A percentile compares a stretch with the other conserved stretches of the same genome.
phyloP scores from a whole-genome alignment of 139 green algal genomes.

The Tetradesmus lagerheimii region DNA sequence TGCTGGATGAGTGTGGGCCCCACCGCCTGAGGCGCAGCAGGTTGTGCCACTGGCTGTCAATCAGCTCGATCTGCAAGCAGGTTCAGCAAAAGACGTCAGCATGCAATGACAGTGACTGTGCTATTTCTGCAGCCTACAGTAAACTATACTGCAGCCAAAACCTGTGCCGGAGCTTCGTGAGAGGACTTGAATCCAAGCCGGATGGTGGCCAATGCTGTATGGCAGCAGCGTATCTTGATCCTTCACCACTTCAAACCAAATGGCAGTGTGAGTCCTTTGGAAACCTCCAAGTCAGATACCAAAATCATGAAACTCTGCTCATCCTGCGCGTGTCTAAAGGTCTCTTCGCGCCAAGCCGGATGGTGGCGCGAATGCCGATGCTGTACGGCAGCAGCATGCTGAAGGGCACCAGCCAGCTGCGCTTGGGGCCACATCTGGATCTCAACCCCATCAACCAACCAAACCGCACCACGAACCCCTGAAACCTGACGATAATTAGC shows the following conservation, averaged over 20 bases:
- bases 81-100: too few species aligned
- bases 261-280: too few species aligned
- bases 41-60: conserved; percentile 45
- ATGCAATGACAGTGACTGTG: too few species aligned
- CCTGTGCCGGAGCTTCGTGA: too few species aligned
- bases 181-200: too few species aligned
- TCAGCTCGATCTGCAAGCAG: conserved; percentile 30
- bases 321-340: conserved; percentile 26
- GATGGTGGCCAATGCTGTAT: neutral
- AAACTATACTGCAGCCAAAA: too few species aligned
- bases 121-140: too few species aligned
- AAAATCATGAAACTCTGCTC: neutral
- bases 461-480: too few species aligned
- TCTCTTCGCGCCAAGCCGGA: conserved; percentile 38
- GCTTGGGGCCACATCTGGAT: conserved; percentile 37
- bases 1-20: conserved; percentile 8
- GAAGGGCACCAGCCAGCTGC: conserved; percentile 8
- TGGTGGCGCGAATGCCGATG: conserved; percentile 36
- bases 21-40: conserved; percentile 9
- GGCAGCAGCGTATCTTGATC: conserved; percentile 40
- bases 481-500: too few species aligned
- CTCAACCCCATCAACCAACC: too few species aligned
- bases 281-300: too few species aligned
- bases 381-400: conserved; percentile 35
- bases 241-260: too few species aligned